Conservation (phyloP, 768 basidiomycete species). For the Panaeolus cyanescens region DNA sequence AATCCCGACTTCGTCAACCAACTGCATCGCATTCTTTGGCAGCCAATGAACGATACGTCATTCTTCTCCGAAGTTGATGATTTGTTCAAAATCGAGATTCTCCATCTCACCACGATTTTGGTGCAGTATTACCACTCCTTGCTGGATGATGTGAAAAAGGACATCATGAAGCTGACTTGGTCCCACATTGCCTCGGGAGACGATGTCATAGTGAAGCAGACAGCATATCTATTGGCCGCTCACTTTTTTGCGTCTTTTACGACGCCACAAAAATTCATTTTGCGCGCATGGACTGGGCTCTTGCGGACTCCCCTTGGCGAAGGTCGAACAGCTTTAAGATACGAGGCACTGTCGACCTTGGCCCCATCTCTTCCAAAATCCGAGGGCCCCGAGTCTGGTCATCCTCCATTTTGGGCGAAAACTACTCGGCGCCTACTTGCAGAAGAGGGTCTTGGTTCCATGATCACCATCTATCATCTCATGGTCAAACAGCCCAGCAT, state of each 20-base stretch:
- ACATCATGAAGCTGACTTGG: slow-evolving; percentile 94
- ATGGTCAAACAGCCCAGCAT: slow-evolving; percentile 89
- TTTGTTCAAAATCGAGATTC: slow-evolving; percentile 85
- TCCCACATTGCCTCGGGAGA: slow-evolving; percentile 75
- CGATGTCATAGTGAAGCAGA: slow-evolving; percentile 91
- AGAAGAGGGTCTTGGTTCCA: slow-evolving; percentile 81
- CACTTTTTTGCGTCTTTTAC: slow-evolving; percentile 90
- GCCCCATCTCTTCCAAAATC: slow-evolving; percentile 77
- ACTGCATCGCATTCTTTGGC: slow-evolving; percentile 80
- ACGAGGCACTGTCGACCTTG: slow-evolving; percentile 83
- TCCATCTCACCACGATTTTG: slow-evolving; percentile 86
- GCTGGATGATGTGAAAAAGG: slow-evolving; percentile 83
- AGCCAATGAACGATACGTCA: slow-evolving; percentile 61
- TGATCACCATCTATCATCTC: slow-evolving; percentile 85
- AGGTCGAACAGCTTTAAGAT: slow-evolving; percentile 77
- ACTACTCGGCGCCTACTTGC: slow-evolving; percentile 82
- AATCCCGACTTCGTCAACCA: slow-evolving; percentile 70
- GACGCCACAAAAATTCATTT: slow-evolving; percentile 87
- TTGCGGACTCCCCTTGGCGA: slow-evolving; percentile 73
- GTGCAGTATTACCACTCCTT: slow-evolving; percentile 82
- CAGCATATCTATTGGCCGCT: slow-evolving; percentile 87
- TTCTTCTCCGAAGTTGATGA: slow-evolving; percentile 70
- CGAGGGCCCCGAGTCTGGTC: slow-evolving; percentile 54
- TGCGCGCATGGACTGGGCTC: slow-evolving; percentile 89
- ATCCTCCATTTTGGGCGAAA: slow-evolving; percentile 78